Conservation (phyloP, 495 filamentous ascomycete species). For the Hypomontagnella monticulosa region DNA sequence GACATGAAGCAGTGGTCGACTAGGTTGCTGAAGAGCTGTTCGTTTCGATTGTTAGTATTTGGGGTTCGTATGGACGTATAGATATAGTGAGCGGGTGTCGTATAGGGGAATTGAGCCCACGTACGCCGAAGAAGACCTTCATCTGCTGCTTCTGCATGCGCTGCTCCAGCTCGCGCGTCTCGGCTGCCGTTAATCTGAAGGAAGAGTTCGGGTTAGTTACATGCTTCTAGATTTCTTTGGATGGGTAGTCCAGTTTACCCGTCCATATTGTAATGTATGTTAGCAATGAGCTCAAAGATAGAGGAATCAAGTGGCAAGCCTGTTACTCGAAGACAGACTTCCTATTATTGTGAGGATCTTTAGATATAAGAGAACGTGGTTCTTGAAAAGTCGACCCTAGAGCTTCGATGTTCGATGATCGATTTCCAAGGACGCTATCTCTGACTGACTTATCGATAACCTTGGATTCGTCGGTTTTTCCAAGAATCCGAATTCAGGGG, state of each 20-base stretch:
- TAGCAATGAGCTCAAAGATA: no score
- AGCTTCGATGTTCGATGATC: no score
- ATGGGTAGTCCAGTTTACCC: constrained; percentile 22
- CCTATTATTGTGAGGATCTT: no score
- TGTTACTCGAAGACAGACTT: no score
- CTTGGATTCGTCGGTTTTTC: no score
- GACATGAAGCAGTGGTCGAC: constrained; percentile 95
- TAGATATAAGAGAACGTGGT: no score
- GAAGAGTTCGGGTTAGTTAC: constrained; percentile 17
- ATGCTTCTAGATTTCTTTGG: background rate
- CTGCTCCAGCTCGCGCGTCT: constrained; percentile 89
- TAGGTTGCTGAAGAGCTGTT: constrained; percentile 94
- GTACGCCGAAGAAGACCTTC: constrained; percentile 97
- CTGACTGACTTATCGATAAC: no score
- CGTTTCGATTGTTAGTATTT: constrained; percentile 8
- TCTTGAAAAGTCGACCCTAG: no score
- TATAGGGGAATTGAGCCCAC: constrained; percentile 34
- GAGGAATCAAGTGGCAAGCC: no score
- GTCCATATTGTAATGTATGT: constrained; percentile 26
- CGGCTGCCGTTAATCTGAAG: constrained; percentile 73
- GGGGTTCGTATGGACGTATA: background rate
- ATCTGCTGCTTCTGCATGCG: constrained; percentile 97
- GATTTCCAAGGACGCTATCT: no score
- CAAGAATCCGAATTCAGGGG: no score
- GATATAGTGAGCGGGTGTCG: background rate